Conservation (phyloP, 805 yeast genomes). For the Wickerhamomyces strasburgensis region DNA sequence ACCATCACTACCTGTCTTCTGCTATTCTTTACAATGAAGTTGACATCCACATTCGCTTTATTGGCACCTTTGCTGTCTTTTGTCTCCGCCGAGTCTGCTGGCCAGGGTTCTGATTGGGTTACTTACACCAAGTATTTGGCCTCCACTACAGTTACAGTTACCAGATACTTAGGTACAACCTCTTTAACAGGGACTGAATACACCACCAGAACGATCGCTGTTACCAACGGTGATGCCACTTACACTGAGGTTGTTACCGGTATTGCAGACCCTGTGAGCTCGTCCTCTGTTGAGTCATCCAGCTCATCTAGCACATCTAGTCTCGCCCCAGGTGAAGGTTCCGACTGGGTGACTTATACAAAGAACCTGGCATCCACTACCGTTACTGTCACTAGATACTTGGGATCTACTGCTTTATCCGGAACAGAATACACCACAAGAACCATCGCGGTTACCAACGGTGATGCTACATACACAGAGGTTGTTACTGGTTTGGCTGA, state of each 20-base stretch:
- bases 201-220: slow-evolving; percentile 3
- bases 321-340: no score
- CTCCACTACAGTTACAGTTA: slow-evolving; percentile 2
- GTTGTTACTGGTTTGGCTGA: slow-evolving; percentile 1
- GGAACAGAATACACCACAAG: slow-evolving; percentile 2
- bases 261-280: no score
- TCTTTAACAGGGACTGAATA: slow-evolving; percentile 1
- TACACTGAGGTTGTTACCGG: slow-evolving; percentile 3
- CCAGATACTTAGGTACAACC: slow-evolving; percentile 4
- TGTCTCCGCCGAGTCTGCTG: no score
- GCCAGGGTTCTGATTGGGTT: slow-evolving; percentile 16
- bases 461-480: slow-evolving; percentile 4
- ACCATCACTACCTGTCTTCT: no score
- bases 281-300: no score
- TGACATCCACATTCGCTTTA: no score
- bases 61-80: no score
- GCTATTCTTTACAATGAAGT: no score
- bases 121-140: slow-evolving; percentile 9
- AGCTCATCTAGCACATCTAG: no score
- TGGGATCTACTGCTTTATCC: slow-evolving; percentile 1
- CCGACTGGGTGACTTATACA: slow-evolving; percentile 14
- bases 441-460: slow-evolving; percentile 3
- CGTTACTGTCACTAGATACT: slow-evolving; percentile 4
- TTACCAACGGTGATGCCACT: slow-evolving; percentile 4
- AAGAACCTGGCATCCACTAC: slow-evolving; percentile 5